Conservation (phyloP, 495 filamentous ascomycete species). For the Hypoxylon crocopeplum region DNA sequence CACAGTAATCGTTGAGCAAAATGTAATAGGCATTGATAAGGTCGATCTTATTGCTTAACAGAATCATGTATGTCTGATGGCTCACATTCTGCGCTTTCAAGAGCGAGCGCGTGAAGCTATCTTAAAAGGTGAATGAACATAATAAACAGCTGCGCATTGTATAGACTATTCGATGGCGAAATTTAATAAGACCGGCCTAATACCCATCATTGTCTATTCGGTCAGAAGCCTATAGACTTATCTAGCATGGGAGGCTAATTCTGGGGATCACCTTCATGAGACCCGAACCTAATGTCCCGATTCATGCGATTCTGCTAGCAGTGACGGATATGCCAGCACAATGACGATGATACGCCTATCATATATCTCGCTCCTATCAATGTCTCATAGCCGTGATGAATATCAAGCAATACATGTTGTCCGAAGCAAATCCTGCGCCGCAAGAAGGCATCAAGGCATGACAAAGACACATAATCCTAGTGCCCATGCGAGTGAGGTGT, state of each 20-base stretch:
- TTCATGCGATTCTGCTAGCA: neutral
- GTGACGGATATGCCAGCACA: too few species aligned
- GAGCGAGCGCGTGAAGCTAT: too few species aligned
- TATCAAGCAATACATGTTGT: neutral
- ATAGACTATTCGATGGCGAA: too few species aligned
- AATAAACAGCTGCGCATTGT: too few species aligned
- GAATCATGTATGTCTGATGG: neutral
- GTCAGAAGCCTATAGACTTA: too few species aligned
- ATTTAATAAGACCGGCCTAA: too few species aligned
- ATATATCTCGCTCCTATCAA: neutral
- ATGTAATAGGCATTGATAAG: slow-evolving; percentile 1
- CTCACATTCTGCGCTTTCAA: neutral
- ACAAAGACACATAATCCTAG: too few species aligned
- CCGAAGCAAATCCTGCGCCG: neutral
- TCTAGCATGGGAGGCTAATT: neutral
- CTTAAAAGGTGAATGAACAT: too few species aligned
- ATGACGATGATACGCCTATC: neutral
- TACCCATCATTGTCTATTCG: neutral
- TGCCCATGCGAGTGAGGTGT: too few species aligned
- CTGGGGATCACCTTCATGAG: neutral
- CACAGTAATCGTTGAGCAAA: neutral
- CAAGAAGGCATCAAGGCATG: neutral
- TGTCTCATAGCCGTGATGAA: neutral
- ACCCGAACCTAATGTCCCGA: neutral
- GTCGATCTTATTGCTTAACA: slow-evolving; percentile 2